phyloP scores from a whole-genome alignment of 306 rosid genomes.

The Cyamopsis tetragonoloba region DNA sequence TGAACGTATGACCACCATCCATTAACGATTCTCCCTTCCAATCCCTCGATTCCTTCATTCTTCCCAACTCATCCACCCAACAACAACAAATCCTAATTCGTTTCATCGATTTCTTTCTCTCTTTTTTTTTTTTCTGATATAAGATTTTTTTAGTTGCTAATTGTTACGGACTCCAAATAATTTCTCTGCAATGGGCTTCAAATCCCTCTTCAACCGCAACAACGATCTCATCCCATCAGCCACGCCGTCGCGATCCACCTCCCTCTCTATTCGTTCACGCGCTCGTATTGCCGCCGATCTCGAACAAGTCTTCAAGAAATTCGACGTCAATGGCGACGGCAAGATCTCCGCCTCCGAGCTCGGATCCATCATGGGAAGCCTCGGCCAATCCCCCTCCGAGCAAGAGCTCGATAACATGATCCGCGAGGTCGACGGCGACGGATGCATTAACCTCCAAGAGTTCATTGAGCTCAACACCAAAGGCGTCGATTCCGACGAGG shows the following conservation, averaged over 20 bases:
- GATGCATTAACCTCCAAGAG: slow-evolving; percentile 66
- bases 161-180: too few species aligned
- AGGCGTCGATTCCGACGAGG: slow-evolving; percentile 75
- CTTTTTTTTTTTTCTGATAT: too few species aligned
- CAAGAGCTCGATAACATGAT: slow-evolving; percentile 66
- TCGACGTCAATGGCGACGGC: slow-evolving; percentile 90
- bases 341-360: slow-evolving; percentile 84
- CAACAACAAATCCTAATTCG: too few species aligned
- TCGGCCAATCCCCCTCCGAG: slow-evolving; percentile 53
- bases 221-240: slow-evolving; percentile 27
- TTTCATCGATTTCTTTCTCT: not conserved
- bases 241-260: slow-evolving; percentile 23
- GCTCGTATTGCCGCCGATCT: slow-evolving; percentile 56
- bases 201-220: slow-evolving; percentile 51
- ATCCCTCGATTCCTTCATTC: not conserved
- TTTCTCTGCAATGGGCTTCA: slow-evolving; percentile 66
- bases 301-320: slow-evolving; percentile 70
- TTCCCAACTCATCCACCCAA: too few species aligned
- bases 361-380: slow-evolving; percentile 64
- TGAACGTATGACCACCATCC: not conserved
- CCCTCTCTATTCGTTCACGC: slow-evolving; percentile 40
- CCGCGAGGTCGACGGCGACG: slow-evolving; percentile 75
- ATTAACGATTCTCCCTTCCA: too few species aligned
- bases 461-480: slow-evolving; percentile 79
- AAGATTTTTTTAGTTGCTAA: too few species aligned